phyloP scores from a whole-genome alignment of 148 eudicot genomes.

The Simmondsia chinensis region DNA sequence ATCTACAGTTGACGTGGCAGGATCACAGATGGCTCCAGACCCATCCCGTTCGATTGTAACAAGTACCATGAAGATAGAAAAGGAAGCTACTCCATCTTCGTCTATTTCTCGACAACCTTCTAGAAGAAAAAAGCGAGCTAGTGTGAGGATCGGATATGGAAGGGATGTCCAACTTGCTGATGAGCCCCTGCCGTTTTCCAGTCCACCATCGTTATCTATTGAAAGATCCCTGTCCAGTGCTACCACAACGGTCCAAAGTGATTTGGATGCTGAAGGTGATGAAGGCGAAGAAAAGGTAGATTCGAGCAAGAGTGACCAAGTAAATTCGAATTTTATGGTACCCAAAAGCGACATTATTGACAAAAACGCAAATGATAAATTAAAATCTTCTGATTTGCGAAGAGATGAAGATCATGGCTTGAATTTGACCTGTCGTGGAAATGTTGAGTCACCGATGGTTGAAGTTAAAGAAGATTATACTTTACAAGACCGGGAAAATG shows the following conservation, averaged over 20 bases:
- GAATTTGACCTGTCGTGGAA: background rate
- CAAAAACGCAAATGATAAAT: background rate
- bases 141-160: slow-evolving; percentile 68
- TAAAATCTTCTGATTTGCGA: slow-evolving; percentile 3
- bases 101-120: slow-evolving; percentile 40
- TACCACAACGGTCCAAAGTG: slow-evolving; percentile 6
- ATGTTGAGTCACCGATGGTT: slow-evolving; percentile 1
- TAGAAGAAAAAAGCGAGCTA: slow-evolving; percentile 59
- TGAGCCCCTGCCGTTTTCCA: slow-evolving; percentile 15
- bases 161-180: slow-evolving; percentile 31
- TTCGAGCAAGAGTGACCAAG: slow-evolving; percentile 5
- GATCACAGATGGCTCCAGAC: slow-evolving; percentile 1
- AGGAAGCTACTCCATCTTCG: slow-evolving; percentile 11
- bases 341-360: slow-evolving; percentile 7
- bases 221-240: slow-evolving; percentile 5
- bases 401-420: slow-evolving; percentile 3
- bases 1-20: slow-evolving; percentile 16
- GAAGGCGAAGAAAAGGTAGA: slow-evolving; percentile 8
- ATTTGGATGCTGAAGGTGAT: slow-evolving; percentile 6
- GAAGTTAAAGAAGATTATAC: slow-evolving; percentile 9
- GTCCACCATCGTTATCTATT: slow-evolving; percentile 7
- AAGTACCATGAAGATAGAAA: slow-evolving; percentile 6
- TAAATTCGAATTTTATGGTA: slow-evolving; percentile 6
- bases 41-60: slow-evolving; percentile 7
- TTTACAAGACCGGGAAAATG: slow-evolving; percentile 9